Conservation (phyloP, 768 basidiomycete genomes). For the Lactarius vividus region DNA sequence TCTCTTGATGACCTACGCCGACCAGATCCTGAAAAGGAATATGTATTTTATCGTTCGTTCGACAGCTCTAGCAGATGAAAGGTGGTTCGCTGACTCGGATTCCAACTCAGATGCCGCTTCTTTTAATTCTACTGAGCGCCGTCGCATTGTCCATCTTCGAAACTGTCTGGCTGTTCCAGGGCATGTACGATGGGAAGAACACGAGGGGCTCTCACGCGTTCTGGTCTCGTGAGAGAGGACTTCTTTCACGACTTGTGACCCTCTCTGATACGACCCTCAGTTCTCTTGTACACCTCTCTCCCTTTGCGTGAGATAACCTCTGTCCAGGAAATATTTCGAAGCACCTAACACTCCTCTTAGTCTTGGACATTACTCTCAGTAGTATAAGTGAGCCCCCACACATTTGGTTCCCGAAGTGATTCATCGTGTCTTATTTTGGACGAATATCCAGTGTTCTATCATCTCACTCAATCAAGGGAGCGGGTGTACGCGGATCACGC, state of each 20-base stretch:
- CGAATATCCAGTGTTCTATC: not conserved
- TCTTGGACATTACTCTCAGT: constrained; percentile 7
- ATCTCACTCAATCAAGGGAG: constrained; percentile 7
- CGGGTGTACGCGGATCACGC: constrained; percentile 1
- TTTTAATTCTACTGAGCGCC: constrained; percentile 2
- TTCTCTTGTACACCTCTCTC: not conserved
- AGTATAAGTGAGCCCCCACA: not conserved
- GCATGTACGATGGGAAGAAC: not conserved
- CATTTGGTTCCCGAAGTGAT: not conserved
- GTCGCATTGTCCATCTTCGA: not conserved
- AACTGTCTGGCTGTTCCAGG: not conserved
- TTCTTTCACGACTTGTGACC: not conserved
- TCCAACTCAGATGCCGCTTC: not conserved
- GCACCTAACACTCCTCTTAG: constrained; percentile 1
- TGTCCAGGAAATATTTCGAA: not conserved
- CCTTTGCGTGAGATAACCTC: not conserved
- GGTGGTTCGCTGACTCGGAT: not conserved
- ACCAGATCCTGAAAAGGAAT: constrained; percentile 5
- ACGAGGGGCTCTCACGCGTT: not conserved
- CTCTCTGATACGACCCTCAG: not conserved
- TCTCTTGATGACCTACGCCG: not conserved
- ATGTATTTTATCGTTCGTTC: constrained; percentile 9
- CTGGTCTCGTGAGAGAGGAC: constrained; percentile 2
- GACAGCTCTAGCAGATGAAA: not conserved
- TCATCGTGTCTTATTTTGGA: not conserved